Evolutionary conservation across 257 asterid genomes (phyloP), one percentile per base, ranked within the genome.

Genomic region (Verbascum thapsus): DNA sequence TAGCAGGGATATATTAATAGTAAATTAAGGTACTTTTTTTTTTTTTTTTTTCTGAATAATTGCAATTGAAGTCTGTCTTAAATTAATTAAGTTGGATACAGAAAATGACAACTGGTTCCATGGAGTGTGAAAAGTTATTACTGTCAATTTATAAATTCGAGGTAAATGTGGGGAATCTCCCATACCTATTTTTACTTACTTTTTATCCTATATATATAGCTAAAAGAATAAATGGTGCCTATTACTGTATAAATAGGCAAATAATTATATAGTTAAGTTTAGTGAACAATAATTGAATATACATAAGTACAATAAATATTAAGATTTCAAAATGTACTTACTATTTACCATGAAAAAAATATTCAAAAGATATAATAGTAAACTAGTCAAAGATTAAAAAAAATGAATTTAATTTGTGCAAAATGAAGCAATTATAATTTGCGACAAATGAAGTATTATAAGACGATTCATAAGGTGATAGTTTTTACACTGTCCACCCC

Each of bases 81-180:
- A 5, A 26, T 45, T 10, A 37, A 9, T 18, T 10, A 26, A 53
- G 18, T 40, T n/a, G 35, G 40, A 44, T 15, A 35, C 13, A 56
- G 11, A 51, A 26, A 10, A 26, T 23, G 35, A n/a, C 6, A 10
- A 38, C 30, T 63, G 13, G 23, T 9, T 10, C 23, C 18, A 61
- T 2, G 3, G 67, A 61, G 76, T 61, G 74, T 23, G 50, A 72
- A 77, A 69, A 73, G 77, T 66, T 44, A 49, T 66, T 44, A 49
- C 42, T 53, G 68, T 61, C 30, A 19, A 26, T 54, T 75, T 63
- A 61, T 67, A 56, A 70, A 26, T 26, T 66, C 85, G 84, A 84
- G 82, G 73, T 51, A 52, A 68, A 70, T 85, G 88, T 58, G 73
- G 75, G 83, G 78, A 58, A 85, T 73, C 69, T 68, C 67, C 80